Percentiles rank a stretch among this genome's conserved stretches.
phyloP scores from a whole-genome alignment of 257 asterid genomes.

The Dorcoceras hygrometricum region DNA sequence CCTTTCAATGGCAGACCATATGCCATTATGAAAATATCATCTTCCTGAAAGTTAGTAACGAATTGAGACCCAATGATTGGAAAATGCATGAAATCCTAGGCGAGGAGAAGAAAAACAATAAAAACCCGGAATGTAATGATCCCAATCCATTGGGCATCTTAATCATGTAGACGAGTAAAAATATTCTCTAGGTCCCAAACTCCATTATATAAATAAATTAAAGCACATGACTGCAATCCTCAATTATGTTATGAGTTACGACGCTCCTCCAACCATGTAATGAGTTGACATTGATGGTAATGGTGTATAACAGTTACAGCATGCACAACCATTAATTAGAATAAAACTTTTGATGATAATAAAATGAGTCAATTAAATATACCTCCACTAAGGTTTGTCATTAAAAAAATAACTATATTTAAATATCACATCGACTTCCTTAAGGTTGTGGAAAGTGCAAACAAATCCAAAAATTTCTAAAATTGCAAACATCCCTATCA shows the following conservation, averaged over 20 bases:
- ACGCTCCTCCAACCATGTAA: slow-evolving; percentile 6
- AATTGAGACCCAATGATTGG: not conserved
- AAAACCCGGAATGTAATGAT: slow-evolving; percentile 10
- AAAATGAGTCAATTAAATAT: too few species aligned
- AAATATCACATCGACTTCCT: too few species aligned
- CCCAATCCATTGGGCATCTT: slow-evolving; percentile 17
- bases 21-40: slow-evolving; percentile 87
- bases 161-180: slow-evolving; percentile 6
- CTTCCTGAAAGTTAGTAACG: slow-evolving; percentile 53
- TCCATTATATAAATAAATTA: slow-evolving; percentile 2
- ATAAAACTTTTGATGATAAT: not conserved
- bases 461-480: too few species aligned
- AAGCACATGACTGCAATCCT: not conserved
- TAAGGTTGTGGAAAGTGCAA: too few species aligned
- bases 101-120: slow-evolving; percentile 9
- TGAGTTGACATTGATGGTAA: not conserved
- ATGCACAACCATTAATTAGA: not conserved
- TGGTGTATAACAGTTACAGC: slow-evolving; percentile 4
- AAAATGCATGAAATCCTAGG: slow-evolving; percentile 16
- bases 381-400: too few species aligned
- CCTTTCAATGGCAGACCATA: slow-evolving; percentile 85
- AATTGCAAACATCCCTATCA: too few species aligned
- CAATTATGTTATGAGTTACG: not conserved
- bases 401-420: too few species aligned
- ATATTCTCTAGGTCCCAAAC: slow-evolving; percentile 14